phyloP scores from a whole-genome alignment of 352 stramenopile species.

The Pilasporangium apinafurcum region DNA sequence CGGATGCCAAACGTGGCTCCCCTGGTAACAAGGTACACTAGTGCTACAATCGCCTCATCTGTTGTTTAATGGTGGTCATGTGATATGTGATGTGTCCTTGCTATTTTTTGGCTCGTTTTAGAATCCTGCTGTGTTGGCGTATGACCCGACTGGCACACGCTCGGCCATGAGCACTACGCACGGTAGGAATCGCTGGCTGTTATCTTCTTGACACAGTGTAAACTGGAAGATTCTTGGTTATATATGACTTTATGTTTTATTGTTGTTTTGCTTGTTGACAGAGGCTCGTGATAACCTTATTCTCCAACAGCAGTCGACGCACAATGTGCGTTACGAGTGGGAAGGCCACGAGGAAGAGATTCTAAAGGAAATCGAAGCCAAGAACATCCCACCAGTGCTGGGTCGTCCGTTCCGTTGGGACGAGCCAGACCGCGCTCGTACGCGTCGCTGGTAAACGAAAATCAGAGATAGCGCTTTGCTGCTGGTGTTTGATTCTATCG shows the following conservation, averaged over 20 bases:
- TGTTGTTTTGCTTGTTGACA: constrained; percentile 2
- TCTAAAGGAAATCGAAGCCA: constrained; percentile 58
- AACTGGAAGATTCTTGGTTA: too few relatives aligned
- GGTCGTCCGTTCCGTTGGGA: constrained; percentile 69
- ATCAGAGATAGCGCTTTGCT: too few relatives aligned
- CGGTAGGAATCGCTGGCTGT: constrained; percentile 15
- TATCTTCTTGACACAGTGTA: background rate
- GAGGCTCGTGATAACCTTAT: constrained; percentile 69
- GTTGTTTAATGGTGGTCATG: background rate
- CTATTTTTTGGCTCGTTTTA: background rate
- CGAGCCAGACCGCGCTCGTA: constrained; percentile 49
- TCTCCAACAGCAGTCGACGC: constrained; percentile 51
- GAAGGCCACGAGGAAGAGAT: constrained; percentile 70
- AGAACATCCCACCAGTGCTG: constrained; percentile 67
- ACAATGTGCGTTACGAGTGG: constrained; percentile 83
- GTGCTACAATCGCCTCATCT: background rate
- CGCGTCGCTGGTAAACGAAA: constrained; percentile 69
- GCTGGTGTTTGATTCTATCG: too few relatives aligned
- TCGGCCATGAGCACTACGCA: constrained; percentile 84
- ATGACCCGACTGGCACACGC: constrained; percentile 80
- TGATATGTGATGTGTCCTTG: background rate
- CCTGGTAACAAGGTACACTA: constrained; percentile 65
- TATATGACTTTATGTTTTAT: background rate
- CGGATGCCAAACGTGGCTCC: constrained; percentile 58
- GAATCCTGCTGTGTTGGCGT: constrained; percentile 80